Conservation (phyloP, 2,329 filamentous ascomycete species). For the Xylaria sp. region DNA sequence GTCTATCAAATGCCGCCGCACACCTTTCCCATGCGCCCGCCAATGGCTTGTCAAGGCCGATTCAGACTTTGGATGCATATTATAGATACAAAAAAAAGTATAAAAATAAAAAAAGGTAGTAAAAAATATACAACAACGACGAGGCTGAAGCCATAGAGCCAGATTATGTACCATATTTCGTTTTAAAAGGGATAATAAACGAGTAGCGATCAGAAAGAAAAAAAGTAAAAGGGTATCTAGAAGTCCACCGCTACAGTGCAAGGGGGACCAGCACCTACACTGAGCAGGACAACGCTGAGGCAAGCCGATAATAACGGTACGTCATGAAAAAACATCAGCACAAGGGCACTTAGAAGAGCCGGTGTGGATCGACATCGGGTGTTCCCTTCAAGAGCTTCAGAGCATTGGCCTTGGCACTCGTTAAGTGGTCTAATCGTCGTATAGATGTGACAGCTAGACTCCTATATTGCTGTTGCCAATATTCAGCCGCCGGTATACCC, state of each 20-base stretch:
- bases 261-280: conserved; percentile 20
- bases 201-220: conserved; percentile 10
- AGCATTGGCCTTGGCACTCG: conserved; percentile 34
- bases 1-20: conserved; percentile 30
- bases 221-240: conserved; percentile 32
- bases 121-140: conserved; percentile 26
- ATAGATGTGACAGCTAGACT: conserved; percentile 42
- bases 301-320: conserved; percentile 5
- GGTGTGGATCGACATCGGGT: conserved; percentile 36
- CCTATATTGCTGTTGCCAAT: conserved; percentile 45
- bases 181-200: conserved; percentile 4
- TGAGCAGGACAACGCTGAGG: conserved; percentile 7
- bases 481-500: conserved; percentile 50
- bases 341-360: conserved; percentile 19
- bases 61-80: conserved; percentile 23
- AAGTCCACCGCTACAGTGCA: conserved; percentile 15
- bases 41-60: conserved; percentile 13
- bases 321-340: conserved; percentile 7
- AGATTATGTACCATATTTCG: conserved; percentile 26
- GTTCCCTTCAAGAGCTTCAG: conserved; percentile 36
- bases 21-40: conserved; percentile 29
- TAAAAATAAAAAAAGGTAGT: neutral
- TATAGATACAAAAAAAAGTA: conserved; percentile 22
- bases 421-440: conserved; percentile 35
- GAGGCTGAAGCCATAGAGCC: neutral